Evolutionary conservation across 345 rosid genomes (phyloP).

Genomic region (Trapa bicornis): DNA sequence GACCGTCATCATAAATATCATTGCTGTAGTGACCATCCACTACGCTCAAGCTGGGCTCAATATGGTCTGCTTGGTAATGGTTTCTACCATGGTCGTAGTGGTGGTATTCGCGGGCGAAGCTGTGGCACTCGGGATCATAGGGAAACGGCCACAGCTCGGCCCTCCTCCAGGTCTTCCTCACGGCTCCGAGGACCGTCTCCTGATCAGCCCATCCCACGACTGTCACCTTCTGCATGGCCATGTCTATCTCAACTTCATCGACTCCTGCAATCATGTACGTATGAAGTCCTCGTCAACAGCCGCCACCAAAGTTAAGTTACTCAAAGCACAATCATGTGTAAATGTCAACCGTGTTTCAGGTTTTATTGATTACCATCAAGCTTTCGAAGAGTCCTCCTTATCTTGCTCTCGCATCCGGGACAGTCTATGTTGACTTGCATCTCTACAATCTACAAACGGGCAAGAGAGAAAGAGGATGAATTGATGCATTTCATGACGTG

Average conservation of each 20-base stretch:
- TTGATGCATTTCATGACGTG: neutral
- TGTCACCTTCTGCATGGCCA: constrained; percentile 56
- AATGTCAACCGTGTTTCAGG: no score
- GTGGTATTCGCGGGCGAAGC: constrained; percentile 17
- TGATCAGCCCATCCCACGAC: constrained; percentile 61
- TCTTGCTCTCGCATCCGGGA: constrained; percentile 50
- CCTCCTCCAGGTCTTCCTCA: constrained; percentile 40
- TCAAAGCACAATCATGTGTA: no score
- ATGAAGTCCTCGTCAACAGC: neutral
- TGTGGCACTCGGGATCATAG: constrained; percentile 36
- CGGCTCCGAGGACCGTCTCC: constrained; percentile 48
- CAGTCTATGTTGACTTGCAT: constrained; percentile 68
- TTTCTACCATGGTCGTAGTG: neutral
- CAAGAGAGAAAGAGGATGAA: neutral
- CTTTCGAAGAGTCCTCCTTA: constrained; percentile 46
- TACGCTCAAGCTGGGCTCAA: neutral
- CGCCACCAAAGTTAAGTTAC: neutral
- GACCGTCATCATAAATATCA: neutral
- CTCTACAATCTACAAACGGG: constrained; percentile 38
- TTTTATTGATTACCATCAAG: constrained; percentile 33
- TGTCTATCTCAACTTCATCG: constrained; percentile 47
- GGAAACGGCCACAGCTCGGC: constrained; percentile 68
- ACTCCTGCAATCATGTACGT: constrained; percentile 33
- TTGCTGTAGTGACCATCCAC: neutral
- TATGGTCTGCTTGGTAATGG: neutral